These are phyloP conservation scores for Alternaria conjuncta DNA, from an alignment of 2,329 filamentous ascomycete genomes.

Conservation along the genomic window DNA sequence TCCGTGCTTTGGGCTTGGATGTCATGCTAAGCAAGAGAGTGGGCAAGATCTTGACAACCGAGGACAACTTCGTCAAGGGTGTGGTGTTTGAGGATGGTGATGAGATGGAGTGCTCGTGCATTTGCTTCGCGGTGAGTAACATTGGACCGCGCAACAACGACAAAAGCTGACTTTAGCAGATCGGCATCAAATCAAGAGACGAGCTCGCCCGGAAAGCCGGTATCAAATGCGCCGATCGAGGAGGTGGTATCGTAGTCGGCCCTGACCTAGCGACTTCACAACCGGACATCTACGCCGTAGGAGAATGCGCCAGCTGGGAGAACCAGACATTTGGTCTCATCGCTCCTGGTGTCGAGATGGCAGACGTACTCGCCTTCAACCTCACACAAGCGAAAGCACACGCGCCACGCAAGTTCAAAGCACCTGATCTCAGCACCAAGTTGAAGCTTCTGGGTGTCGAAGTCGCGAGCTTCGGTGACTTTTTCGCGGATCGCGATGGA, in stretches of 20 bases:
- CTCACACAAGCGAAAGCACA: constrained; percentile 82
- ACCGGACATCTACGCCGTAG: constrained; percentile 81
- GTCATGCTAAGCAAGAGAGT: constrained; percentile 80
- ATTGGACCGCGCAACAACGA: neutral
- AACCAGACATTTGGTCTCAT: constrained; percentile 88
- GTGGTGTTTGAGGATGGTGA: constrained; percentile 83
- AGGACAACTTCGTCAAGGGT: constrained; percentile 71
- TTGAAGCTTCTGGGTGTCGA: constrained; percentile 88
- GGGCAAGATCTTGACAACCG: constrained; percentile 71
- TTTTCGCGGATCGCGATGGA: constrained; percentile 87
- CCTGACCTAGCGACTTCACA: constrained; percentile 72
- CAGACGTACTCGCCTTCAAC: constrained; percentile 89
- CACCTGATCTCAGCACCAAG: constrained; percentile 89
- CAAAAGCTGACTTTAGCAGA: constrained; percentile 51
- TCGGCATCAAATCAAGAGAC: constrained; percentile 82
- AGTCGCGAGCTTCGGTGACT: constrained; percentile 92
- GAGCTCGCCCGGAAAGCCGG: constrained; percentile 74
- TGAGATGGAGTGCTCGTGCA: constrained; percentile 75
- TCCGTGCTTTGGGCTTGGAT: constrained; percentile 77
- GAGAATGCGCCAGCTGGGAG: constrained; percentile 90
- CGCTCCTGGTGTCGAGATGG: constrained; percentile 90
- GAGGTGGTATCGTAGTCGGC: constrained; percentile 77
- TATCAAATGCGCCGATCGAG: constrained; percentile 73
- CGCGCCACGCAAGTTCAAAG: constrained; percentile 72
- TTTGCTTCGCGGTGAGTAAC: constrained; percentile 76